Evolutionary conservation across 306 rosid genomes (phyloP).

Genomic region (Arachis stenosperma): DNA sequence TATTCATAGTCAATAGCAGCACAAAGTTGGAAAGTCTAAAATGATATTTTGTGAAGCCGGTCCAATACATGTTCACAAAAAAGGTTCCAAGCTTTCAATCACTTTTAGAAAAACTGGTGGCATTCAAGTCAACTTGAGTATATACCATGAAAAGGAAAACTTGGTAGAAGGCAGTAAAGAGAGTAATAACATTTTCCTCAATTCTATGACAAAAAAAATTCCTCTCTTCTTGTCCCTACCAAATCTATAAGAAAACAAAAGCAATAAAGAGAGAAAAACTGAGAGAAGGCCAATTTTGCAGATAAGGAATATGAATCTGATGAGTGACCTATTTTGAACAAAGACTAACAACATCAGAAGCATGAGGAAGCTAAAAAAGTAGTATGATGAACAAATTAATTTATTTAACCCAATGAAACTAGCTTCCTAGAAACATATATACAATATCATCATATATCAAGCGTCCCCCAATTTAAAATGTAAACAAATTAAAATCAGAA

Average conservation of each 20-base stretch:
- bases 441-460: constrained; percentile 9
- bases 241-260: background rate
- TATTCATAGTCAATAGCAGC: constrained; percentile 30
- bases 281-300: background rate
- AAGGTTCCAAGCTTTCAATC: background rate
- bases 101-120: background rate
- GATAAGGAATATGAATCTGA: background rate
- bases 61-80: background rate
- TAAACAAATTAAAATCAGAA: constrained; percentile 24
- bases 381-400: background rate
- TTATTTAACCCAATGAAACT: background rate
- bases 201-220: no score
- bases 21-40: constrained; percentile 34
- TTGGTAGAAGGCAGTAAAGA: background rate
- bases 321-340: background rate
- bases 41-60: background rate
- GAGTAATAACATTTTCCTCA: no score
- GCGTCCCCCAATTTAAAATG: background rate
- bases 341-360: background rate
- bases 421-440: background rate
- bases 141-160: constrained; percentile 9
- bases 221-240: constrained; percentile 8
- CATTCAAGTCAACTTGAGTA: constrained; percentile 11
- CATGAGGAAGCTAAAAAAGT: background rate
- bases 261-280: background rate